A percentile compares a stretch with the other conserved stretches of the same genome.
phyloP scores from a whole-genome alignment of 805 yeast species.

The Scheffersomyces coipomensis region DNA sequence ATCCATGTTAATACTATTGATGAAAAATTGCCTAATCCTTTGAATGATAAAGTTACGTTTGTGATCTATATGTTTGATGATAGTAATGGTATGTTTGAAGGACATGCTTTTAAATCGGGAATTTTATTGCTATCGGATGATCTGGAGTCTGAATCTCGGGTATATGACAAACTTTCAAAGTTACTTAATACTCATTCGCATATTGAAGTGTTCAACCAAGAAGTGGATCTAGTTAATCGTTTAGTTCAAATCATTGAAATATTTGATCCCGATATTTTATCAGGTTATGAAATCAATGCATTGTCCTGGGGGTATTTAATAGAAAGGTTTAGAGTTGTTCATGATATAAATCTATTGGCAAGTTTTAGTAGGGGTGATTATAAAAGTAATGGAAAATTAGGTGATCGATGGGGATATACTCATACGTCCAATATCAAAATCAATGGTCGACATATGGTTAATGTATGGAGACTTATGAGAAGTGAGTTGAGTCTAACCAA shows the following conservation, averaged over 20 bases:
- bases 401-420: constrained; percentile 78
- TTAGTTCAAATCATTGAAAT: constrained; percentile 54
- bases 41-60: constrained; percentile 52
- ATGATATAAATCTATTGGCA: constrained; percentile 53
- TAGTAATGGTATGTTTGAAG: constrained; percentile 13
- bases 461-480: constrained; percentile 78
- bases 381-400: constrained; percentile 50
- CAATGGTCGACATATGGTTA: constrained; percentile 80
- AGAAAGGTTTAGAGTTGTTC: constrained; percentile 52
- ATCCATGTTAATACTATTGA: constrained; percentile 51
- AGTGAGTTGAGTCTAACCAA: constrained; percentile 60
- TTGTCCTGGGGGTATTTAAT: constrained; percentile 88
- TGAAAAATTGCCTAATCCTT: constrained; percentile 58
- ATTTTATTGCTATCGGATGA: constrained; percentile 13
- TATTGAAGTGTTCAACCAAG: constrained; percentile 42
- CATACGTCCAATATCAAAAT: constrained; percentile 70
- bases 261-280: constrained; percentile 83
- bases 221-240: constrained; percentile 54
- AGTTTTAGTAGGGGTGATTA: constrained; percentile 59
- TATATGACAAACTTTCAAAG: background rate
- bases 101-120: constrained; percentile 11
- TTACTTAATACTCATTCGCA: constrained; percentile 2
- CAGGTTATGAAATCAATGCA: constrained; percentile 81
- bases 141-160: too few relatives aligned
- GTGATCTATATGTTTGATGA: constrained; percentile 66